These are phyloP conservation scores for Nymphaea thermarum DNA, from an alignment of 164 flowering plant genomes.

Conservation along the genomic window DNA sequence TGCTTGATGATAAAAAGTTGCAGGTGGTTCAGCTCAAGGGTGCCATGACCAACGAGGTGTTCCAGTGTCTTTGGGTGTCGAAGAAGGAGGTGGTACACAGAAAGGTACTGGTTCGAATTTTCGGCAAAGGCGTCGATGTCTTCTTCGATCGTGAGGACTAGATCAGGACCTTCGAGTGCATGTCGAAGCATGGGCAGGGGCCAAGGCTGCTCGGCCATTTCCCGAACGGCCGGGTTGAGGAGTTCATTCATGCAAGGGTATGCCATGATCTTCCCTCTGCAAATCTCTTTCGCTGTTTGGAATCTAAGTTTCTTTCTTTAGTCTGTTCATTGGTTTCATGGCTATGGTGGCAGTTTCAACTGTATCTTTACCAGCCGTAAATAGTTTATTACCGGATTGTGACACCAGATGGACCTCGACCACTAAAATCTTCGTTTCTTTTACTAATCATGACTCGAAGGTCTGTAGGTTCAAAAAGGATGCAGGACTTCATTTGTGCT, in stretches of 20 bases:
- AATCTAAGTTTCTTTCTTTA: background rate
- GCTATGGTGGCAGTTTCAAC: too few relatives aligned
- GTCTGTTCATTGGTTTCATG: background rate
- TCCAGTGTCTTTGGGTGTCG: slow-evolving; percentile 62
- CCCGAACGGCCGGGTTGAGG: slow-evolving; percentile 65
- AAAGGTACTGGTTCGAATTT: slow-evolving; percentile 63
- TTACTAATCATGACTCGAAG: too few relatives aligned
- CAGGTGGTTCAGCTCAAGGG: slow-evolving; percentile 61
- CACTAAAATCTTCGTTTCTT: too few relatives aligned
- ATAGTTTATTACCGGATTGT: too few relatives aligned
- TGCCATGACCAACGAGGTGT: slow-evolving; percentile 89
- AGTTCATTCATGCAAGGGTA: slow-evolving; percentile 80
- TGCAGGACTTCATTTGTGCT: too few relatives aligned
- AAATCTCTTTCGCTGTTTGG: background rate
- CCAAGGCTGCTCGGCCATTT: slow-evolving; percentile 65
- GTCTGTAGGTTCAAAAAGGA: too few relatives aligned
- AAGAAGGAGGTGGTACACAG: slow-evolving; percentile 19
- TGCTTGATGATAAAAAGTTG: slow-evolving; percentile 32
- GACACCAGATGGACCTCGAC: too few relatives aligned
- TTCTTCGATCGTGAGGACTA: slow-evolving; percentile 63
- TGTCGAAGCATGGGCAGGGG: slow-evolving; percentile 73
- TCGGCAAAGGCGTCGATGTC: slow-evolving; percentile 76
- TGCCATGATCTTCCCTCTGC: slow-evolving; percentile 1
- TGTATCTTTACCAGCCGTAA: too few relatives aligned
- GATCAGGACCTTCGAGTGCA: slow-evolving; percentile 63